Conservation (phyloP, 169 alveolate species). For the Blepharisma undulans region DNA sequence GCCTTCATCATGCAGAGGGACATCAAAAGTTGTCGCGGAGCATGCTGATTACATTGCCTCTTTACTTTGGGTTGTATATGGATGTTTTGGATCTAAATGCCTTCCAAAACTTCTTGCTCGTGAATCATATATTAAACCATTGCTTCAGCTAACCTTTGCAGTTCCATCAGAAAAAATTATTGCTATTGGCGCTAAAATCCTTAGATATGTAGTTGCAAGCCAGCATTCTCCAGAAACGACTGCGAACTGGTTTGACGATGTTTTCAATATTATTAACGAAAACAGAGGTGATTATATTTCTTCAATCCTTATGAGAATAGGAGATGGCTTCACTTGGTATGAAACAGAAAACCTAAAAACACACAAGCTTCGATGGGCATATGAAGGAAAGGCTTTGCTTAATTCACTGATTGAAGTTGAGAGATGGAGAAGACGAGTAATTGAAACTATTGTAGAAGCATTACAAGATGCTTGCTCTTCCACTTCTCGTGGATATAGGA, state of each 20-base stretch:
- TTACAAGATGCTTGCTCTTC: background rate
- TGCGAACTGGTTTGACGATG: background rate
- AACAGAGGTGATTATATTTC: background rate
- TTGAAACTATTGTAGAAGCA: background rate
- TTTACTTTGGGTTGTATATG: background rate
- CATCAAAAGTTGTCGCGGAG: background rate
- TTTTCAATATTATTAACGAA: background rate
- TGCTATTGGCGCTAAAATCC: background rate
- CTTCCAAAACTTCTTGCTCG: background rate
- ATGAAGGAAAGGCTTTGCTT: background rate
- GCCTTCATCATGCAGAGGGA: background rate
- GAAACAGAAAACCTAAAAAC: background rate
- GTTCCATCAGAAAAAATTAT: background rate
- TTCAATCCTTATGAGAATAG: background rate
- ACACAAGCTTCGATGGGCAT: background rate
- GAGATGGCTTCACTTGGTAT: background rate
- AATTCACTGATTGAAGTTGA: background rate
- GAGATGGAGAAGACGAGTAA: background rate
- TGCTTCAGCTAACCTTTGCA: background rate
- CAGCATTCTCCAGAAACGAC: constrained; percentile 29
- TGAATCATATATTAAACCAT: background rate
- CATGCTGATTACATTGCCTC: background rate
- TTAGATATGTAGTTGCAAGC: background rate
- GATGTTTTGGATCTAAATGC: background rate
- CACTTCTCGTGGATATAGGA: background rate